Percentiles rank a stretch among this genome's conserved stretches.
These are phyloP conservation scores for Gynandropsis gynandra DNA, from an alignment of 345 rosid genomes.

Conservation along the genomic window DNA sequence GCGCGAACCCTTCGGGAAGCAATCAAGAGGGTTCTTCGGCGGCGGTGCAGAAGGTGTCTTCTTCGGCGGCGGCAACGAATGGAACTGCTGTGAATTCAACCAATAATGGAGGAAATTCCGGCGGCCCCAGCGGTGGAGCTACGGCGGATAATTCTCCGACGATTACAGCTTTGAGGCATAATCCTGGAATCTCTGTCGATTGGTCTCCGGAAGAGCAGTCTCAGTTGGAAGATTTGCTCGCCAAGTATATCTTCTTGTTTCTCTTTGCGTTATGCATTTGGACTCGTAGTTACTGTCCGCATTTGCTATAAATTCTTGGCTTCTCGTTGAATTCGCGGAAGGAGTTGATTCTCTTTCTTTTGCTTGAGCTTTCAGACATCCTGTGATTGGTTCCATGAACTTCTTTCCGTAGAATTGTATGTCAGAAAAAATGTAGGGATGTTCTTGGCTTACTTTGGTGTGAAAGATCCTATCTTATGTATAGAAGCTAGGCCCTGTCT, in stretches of 20 bases:
- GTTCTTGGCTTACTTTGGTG: too few relatives aligned
- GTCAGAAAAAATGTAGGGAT: too few relatives aligned
- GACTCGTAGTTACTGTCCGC: conserved; percentile 3
- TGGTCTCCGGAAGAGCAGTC: conserved; percentile 73
- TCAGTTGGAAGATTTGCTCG: conserved; percentile 56
- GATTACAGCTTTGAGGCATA: conserved; percentile 48
- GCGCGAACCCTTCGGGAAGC: conserved; percentile 52
- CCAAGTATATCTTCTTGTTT: conserved; percentile 32
- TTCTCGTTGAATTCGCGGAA: too few relatives aligned
- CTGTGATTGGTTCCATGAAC: too few relatives aligned
- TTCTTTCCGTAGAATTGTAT: too few relatives aligned
- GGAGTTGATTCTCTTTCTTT: too few relatives aligned
- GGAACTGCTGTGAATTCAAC: conserved; percentile 41
- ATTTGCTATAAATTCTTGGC: neutral
- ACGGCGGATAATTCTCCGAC: conserved; percentile 35
- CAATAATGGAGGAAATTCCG: conserved; percentile 32
- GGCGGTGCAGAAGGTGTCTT: conserved; percentile 28
- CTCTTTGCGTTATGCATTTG: neutral
- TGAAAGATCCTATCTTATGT: too few relatives aligned
- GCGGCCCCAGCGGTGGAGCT: conserved; percentile 12
- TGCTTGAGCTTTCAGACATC: too few relatives aligned
- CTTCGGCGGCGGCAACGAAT: conserved; percentile 29
- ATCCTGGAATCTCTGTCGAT: conserved; percentile 57
- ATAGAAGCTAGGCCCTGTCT: neutral
- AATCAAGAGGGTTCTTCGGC: conserved; percentile 44